Conservation (phyloP, 2,329 filamentous ascomycete species). For the Cladosporium phlei region DNA sequence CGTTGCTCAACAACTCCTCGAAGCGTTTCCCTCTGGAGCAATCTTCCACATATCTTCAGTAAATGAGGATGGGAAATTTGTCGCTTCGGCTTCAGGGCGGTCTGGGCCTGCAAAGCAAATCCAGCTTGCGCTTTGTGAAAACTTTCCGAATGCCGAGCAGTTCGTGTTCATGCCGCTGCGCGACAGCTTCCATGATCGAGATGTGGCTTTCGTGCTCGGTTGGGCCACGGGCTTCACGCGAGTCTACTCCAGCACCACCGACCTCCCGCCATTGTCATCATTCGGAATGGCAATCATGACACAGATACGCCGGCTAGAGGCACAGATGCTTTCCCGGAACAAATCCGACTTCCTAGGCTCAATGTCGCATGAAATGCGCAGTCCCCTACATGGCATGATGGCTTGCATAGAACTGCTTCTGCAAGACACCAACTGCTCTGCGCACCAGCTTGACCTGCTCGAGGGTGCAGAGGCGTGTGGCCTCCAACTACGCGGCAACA, state of each 20-base stretch:
- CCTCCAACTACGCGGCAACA: constrained; percentile 38
- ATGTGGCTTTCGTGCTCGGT: constrained; percentile 39
- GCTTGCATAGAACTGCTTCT: constrained; percentile 36
- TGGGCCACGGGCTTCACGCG: constrained; percentile 39
- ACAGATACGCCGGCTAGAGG: constrained; percentile 51
- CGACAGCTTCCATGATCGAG: constrained; percentile 43
- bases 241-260: constrained; percentile 33
- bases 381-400: constrained; percentile 27
- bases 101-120: background rate
- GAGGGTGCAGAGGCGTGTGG: constrained; percentile 34
- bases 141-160: constrained; percentile 10
- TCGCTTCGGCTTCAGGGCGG: background rate
- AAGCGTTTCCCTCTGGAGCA: background rate
- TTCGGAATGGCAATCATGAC: constrained; percentile 55
- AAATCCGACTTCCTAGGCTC: constrained; percentile 39
- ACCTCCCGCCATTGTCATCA: constrained; percentile 29
- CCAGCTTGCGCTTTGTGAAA: background rate
- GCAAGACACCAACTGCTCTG: constrained; percentile 29
- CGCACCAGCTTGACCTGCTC: constrained; percentile 17
- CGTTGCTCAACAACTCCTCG: background rate
- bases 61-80: background rate
- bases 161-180: constrained; percentile 47
- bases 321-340: constrained; percentile 37
- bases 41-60: background rate
- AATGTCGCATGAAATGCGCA: constrained; percentile 36